Conservation (phyloP, 768 basidiomycete genomes). For the Rhodotorula kratochvilovae region DNA sequence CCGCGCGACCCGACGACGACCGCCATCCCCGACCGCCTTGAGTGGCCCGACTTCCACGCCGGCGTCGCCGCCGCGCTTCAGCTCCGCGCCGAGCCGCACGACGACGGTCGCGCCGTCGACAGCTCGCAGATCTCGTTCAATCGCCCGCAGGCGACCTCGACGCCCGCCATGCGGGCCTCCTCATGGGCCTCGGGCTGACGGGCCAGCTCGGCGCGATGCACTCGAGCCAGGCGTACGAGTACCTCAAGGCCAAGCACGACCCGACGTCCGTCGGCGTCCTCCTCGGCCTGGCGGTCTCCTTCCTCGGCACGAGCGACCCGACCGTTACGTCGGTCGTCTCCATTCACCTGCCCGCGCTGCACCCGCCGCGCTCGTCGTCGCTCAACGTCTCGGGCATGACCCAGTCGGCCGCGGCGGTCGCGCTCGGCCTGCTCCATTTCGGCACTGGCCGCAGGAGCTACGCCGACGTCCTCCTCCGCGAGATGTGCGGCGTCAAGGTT, state of each 20-base stretch:
- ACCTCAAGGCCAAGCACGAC: conserved; percentile 93
- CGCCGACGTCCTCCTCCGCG: conserved; percentile 83
- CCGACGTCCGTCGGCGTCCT: conserved; percentile 88
- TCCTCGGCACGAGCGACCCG: conserved; percentile 74
- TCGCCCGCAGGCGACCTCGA: conserved; percentile 72
- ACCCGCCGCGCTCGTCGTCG: conserved; percentile 79
- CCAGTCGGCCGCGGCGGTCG: conserved; percentile 80
- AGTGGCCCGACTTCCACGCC: conserved; percentile 98
- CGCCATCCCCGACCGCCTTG: conserved; percentile 55
- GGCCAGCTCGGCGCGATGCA: conserved; percentile 80
- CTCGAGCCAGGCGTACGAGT: conserved; percentile 84
- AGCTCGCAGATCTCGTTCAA: conserved; percentile 94
- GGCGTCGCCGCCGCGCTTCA: conserved; percentile 89
- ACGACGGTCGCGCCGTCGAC: conserved; percentile 54
- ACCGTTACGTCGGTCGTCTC: conserved; percentile 87
- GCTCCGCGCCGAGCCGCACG: conserved; percentile 63
- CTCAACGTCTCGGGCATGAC: conserved; percentile 85
- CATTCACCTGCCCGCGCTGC: conserved; percentile 85
- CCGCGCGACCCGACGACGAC: conserved; percentile 11
- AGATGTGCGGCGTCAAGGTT: conserved; percentile 73
- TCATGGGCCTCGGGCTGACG: conserved; percentile 83
- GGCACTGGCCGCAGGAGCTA: conserved; percentile 82
- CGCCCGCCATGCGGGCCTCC: conserved; percentile 91
- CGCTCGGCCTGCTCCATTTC: conserved; percentile 82
- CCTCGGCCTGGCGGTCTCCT: conserved; percentile 86